Base-by-base conservation (phyloP, 352 stramenopile genomes). In the Phytophthora rubi region DNA sequence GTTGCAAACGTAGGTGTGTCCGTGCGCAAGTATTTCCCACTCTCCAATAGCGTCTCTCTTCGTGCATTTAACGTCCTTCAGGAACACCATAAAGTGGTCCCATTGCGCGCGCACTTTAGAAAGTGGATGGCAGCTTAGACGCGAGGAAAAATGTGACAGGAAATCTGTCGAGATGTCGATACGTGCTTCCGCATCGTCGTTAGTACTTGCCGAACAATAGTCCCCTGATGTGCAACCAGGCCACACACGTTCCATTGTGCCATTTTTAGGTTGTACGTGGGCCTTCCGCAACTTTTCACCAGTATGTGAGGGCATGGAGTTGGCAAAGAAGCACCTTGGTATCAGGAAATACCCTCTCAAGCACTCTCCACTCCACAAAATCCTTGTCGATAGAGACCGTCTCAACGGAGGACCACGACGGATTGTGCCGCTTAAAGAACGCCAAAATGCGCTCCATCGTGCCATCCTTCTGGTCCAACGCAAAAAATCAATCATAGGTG, bases 401-500 rank as follows among this genome's bases (percentile, higher is more conserved):
- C 42, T 48, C 15, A 23, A 23, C n/a, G 15, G 42, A 48, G 42
- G 42, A 12, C 42, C 39, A 23, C 7, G 39, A 48, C 28, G 30
- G 58, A 26, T 56, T 64, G 1, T 56, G 8, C 6, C 9, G n/a
- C 13, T 56, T 56, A 33, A 64, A 64, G 47, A 64, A 49, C 6
- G 56, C 45, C 7, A 49, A 15, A 26, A 75, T 74, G 0, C 15
- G 1, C 12, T 57, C 53, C 61, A 77, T 68, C 0, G 66, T 71
- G 0, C 3, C 18, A 1, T 57, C 65, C 54, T 67, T 70, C 49
- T 77, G 28, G 30, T 75, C 52, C 0, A 74, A 26, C 23, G 60
- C 33, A 12, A 78, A 32, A 78, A 75, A 15, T 76, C 58, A 26
- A 72, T 10, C 4, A 76, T 45, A 10, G 71, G 68, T 0, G 73